Evolutionary conservation across 352 stramenopile genomes (phyloP).

Genomic region (Phytophthora sp.): DNA sequence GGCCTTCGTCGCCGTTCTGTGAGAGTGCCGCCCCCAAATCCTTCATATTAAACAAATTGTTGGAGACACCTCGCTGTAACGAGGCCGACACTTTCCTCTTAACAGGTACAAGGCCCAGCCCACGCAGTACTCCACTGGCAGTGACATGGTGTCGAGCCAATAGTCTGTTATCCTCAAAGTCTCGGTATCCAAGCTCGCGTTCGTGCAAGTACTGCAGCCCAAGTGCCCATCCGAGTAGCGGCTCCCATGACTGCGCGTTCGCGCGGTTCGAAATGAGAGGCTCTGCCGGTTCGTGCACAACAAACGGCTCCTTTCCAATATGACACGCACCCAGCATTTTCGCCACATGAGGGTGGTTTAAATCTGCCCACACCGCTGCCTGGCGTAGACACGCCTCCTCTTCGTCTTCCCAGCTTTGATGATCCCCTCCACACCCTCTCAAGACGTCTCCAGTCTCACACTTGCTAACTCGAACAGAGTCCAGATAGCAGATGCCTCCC

Average conservation of each 20-base stretch:
- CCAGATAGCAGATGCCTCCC: conserved; percentile 21
- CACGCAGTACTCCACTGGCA: conserved; percentile 25
- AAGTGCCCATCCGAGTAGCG: conserved; percentile 34
- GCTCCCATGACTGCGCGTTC: conserved; percentile 30
- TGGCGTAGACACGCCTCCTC: conserved; percentile 37
- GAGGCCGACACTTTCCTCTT: conserved; percentile 23
- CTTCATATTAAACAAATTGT: conserved; percentile 21
- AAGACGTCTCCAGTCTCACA: conserved; percentile 19
- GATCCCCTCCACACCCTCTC: conserved; percentile 4
- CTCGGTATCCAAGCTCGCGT: conserved; percentile 35
- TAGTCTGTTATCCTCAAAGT: conserved; percentile 28
- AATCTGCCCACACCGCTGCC: conserved; percentile 29
- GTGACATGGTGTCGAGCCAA: conserved; percentile 26
- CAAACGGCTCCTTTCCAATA: conserved; percentile 35
- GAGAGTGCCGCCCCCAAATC: conserved; percentile 5
- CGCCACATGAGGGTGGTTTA: conserved; percentile 39
- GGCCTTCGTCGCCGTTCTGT: not conserved
- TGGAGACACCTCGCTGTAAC: conserved; percentile 26
- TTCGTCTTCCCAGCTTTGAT: conserved; percentile 21
- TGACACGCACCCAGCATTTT: conserved; percentile 37
- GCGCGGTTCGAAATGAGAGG: conserved; percentile 19
- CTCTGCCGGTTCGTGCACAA: conserved; percentile 31
- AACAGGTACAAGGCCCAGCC: conserved; percentile 28
- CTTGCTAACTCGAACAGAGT: conserved; percentile 33
- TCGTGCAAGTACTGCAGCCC: conserved; percentile 42